Percentiles rank a stretch among this genome's conserved stretches.
These are phyloP conservation scores for Epichloe coenophiala DNA, from an alignment of 2,329 filamentous ascomycete species.

Conservation along the genomic window DNA sequence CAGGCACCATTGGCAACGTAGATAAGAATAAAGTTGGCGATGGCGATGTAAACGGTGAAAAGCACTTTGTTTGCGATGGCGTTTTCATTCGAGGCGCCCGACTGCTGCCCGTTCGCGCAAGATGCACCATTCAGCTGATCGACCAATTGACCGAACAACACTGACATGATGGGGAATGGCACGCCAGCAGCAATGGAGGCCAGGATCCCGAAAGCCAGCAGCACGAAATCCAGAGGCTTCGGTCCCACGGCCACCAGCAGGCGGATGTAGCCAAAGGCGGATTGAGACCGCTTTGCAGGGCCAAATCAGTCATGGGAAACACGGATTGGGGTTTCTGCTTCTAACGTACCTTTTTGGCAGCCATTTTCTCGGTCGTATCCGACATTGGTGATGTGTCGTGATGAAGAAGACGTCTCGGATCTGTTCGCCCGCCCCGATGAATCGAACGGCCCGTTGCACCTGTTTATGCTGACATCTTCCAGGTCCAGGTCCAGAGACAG, in stretches of 20 bases:
- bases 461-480: background rate
- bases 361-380: background rate
- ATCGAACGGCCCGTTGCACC: background rate
- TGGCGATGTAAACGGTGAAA: constrained; percentile 43
- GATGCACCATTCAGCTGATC: constrained; percentile 34
- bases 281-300: background rate
- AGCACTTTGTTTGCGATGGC: constrained; percentile 36
- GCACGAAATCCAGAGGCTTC: background rate
- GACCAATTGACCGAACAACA: constrained; percentile 41
- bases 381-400: background rate
- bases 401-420: background rate
- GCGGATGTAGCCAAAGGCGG: background rate
- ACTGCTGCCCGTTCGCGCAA: constrained; percentile 17
- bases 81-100: constrained; percentile 13
- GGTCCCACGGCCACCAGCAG: background rate
- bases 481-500: too few species aligned
- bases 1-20: constrained; percentile 47
- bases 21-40: constrained; percentile 43
- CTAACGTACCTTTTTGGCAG: background rate
- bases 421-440: background rate
- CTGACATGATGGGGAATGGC: constrained; percentile 40
- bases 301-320: background rate
- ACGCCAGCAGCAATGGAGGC: constrained; percentile 21
- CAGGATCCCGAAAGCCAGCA: background rate
- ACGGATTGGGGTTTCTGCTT: background rate